Evolutionary conservation across 768 basidiomycete genomes (phyloP).

Genomic region (Russula emetica): DNA sequence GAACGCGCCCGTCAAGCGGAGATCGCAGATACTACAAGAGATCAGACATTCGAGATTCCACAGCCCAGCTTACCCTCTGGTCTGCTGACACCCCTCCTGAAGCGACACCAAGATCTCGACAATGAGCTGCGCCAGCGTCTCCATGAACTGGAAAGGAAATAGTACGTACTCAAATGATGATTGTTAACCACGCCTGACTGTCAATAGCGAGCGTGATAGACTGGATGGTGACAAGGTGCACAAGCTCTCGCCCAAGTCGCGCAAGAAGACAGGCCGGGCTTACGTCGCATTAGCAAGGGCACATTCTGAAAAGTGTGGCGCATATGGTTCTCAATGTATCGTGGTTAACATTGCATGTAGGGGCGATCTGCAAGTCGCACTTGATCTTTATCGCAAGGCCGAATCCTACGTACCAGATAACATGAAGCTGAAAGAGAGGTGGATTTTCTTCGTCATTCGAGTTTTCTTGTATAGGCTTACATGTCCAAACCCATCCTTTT

Average conservation of each 20-base stretch:
- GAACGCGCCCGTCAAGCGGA: constrained; percentile 28
- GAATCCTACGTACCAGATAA: constrained; percentile 84
- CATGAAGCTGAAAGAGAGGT: constrained; percentile 82
- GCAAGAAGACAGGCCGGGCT: constrained; percentile 77
- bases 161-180: constrained; percentile 44
- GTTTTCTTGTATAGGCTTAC: constrained; percentile 47
- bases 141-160: constrained; percentile 65
- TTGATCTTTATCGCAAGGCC: constrained; percentile 79
- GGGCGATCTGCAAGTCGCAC: constrained; percentile 74
- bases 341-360: constrained; percentile 36
- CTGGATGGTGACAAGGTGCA: constrained; percentile 59
- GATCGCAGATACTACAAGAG: constrained; percentile 39
- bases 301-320: constrained; percentile 70
- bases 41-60: constrained; percentile 29
- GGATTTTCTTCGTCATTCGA: constrained; percentile 65
- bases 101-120: constrained; percentile 64
- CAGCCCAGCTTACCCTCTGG: constrained; percentile 38
- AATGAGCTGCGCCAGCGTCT: constrained; percentile 60
- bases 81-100: constrained; percentile 57
- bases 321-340: background rate
- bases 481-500: constrained; percentile 22
- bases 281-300: constrained; percentile 80
- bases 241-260: constrained; percentile 64
- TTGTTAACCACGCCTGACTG: constrained; percentile 1
- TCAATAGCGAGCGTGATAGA: constrained; percentile 54